A percentile compares a stretch with the other conserved stretches of the same genome.
phyloP scores from a whole-genome alignment of 129 eudicot genomes.

The Kitagawia praeruptora region DNA sequence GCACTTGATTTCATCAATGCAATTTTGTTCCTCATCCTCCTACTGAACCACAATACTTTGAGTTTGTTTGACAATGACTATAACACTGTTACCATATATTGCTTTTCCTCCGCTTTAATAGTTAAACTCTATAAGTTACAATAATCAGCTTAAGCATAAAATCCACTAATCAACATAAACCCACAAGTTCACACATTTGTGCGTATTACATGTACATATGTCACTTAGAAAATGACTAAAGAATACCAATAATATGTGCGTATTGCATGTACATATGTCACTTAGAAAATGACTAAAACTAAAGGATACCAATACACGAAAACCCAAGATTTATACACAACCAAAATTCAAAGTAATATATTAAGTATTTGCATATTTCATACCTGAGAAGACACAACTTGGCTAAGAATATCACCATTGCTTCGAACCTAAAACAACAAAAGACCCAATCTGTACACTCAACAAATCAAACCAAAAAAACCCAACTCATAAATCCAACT shows the following conservation, averaged over 20 bases:
- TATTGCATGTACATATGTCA: no score
- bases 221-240: background rate
- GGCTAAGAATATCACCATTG: slow-evolving; percentile 91
- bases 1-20: background rate
- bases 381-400: slow-evolving; percentile 98
- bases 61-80: background rate
- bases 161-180: no score
- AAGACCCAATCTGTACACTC: background rate
- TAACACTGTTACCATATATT: background rate
- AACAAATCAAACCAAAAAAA: slow-evolving; percentile 7
- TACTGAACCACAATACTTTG: background rate
- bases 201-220: no score
- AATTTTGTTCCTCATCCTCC: no score
- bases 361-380: background rate
- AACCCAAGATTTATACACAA: background rate
- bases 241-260: no score
- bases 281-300: background rate
- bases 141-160: no score
- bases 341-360: no score
- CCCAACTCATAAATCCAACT: background rate
- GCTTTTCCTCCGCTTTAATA: background rate
- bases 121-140: no score
- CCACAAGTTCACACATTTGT: no score
- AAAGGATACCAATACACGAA: background rate
- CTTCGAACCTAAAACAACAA: slow-evolving; percentile 50